phyloP scores from a whole-genome alignment of 345 rosid genomes.

The Alliaria petiolata region DNA sequence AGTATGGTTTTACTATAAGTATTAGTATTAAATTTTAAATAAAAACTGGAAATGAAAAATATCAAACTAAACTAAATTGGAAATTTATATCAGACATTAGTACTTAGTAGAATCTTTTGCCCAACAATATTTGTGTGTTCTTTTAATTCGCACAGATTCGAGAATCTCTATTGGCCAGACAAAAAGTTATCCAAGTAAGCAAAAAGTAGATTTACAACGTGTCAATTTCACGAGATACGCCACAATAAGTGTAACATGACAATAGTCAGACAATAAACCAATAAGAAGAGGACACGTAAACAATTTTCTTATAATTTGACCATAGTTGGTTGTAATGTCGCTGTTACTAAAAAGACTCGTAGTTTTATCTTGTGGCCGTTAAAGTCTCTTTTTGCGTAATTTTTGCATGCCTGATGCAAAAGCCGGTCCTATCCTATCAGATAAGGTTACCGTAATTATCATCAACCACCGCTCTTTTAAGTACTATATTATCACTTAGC shows the following conservation, averaged over 20 bases:
- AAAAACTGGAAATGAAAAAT: too few species aligned
- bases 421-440: constrained; percentile 7
- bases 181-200: not conserved
- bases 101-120: too few species aligned
- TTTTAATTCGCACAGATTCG: not conserved
- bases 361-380: not conserved
- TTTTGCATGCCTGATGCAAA: constrained; percentile 8
- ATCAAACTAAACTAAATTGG: too few species aligned
- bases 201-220: constrained; percentile 1
- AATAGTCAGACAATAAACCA: not conserved
- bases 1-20: too few species aligned
- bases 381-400: not conserved
- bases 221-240: not conserved
- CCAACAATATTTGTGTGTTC: not conserved
- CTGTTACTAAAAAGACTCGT: not conserved
- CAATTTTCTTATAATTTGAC: not conserved
- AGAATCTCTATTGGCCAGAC: constrained; percentile 16
- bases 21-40: too few species aligned
- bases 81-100: too few species aligned
- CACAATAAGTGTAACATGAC: constrained; percentile 11
- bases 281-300: constrained; percentile 1
- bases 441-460: constrained; percentile 19
- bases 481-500: not conserved
- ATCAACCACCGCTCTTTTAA: not conserved
- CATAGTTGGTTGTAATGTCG: not conserved